Evolutionary conservation across 345 rosid species (phyloP).

Genomic region (Tarenaya hassleriana): DNA sequence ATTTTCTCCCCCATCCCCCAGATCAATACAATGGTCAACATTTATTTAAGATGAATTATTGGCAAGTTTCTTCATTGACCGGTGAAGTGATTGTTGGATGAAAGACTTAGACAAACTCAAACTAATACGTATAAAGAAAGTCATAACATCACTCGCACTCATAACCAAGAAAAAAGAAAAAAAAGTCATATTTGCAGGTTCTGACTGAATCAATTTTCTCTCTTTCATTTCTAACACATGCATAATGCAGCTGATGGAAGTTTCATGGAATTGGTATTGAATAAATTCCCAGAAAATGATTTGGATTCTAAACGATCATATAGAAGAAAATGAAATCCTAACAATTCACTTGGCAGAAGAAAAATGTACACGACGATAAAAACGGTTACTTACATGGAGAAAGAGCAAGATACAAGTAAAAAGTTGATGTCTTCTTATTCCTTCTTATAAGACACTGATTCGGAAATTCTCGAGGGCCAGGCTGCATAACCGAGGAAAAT

Average conservation of each 20-base stretch:
- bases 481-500: constrained; percentile 40
- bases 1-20: not conserved
- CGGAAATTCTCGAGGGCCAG: constrained; percentile 61
- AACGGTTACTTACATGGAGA: constrained; percentile 54
- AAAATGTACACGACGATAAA: no score
- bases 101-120: constrained; percentile 34
- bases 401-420: constrained; percentile 64
- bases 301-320: no score
- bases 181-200: constrained; percentile 23
- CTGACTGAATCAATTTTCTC: constrained; percentile 26
- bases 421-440: constrained; percentile 67
- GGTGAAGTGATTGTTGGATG: constrained; percentile 14
- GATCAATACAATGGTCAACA: constrained; percentile 26
- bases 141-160: constrained; percentile 14
- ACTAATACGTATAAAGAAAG: constrained; percentile 5
- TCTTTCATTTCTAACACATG: constrained; percentile 1
- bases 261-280: not conserved
- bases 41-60: constrained; percentile 16
- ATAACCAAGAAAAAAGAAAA: constrained; percentile 13
- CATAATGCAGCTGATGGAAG: not conserved
- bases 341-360: no score
- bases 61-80: constrained; percentile 18
- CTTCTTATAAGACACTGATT: constrained; percentile 76
- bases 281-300: no score
- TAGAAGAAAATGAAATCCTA: no score